Conservation (phyloP, 306 rosid genomes). For the Vachellia pachyceras region DNA sequence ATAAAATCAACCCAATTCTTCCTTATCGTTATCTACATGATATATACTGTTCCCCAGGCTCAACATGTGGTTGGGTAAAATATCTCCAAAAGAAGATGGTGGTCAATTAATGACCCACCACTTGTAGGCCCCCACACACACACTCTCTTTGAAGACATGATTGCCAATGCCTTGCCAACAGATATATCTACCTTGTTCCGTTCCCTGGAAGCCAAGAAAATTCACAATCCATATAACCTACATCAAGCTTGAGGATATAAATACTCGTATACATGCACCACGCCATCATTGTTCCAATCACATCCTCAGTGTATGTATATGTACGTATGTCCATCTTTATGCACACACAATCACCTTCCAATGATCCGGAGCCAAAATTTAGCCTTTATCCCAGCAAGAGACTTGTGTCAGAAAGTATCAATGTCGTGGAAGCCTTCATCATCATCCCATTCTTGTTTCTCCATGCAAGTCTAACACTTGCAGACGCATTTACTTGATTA, state of each 20-base stretch:
- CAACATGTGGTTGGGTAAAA: background rate
- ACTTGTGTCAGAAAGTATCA: too few species aligned
- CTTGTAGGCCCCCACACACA: background rate
- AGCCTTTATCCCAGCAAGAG: background rate
- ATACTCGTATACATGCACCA: too few species aligned
- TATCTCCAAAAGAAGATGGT: background rate
- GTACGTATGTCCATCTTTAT: background rate
- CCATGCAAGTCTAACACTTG: too few species aligned
- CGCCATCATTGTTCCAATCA: background rate
- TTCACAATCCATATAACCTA: background rate
- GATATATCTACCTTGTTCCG: background rate
- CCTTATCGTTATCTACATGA: background rate
- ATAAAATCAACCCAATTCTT: background rate
- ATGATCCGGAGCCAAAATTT: background rate
- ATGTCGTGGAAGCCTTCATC: too few species aligned
- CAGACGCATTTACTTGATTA: too few species aligned
- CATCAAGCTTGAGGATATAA: background rate
- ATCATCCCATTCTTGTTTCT: too few species aligned
- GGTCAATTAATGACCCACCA: background rate
- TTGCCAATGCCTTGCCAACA: too few species aligned
- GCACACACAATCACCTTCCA: background rate
- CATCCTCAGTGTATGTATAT: background rate
- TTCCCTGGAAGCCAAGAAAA: background rate
- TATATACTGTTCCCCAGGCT: background rate
- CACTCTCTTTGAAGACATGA: background rate